Evolutionary conservation across 495 filamentous ascomycete species (phyloP).

Genomic region (Neurospora sp.): DNA sequence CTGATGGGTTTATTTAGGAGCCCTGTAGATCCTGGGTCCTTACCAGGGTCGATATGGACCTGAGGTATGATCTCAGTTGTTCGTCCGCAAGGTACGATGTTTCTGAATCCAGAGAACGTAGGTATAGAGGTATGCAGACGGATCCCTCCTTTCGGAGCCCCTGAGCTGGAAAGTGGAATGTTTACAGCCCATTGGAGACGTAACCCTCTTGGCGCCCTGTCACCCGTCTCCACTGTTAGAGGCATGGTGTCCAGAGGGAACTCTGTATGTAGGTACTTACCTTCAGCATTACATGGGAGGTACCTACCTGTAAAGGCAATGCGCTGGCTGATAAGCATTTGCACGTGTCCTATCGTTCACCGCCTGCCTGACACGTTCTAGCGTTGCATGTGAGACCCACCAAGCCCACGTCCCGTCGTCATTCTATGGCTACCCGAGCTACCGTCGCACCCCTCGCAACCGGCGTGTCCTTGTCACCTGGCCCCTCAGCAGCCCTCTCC

Average conservation of each 20-base stretch:
- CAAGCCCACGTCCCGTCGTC: background rate
- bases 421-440: background rate
- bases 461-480: background rate
- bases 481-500: background rate
- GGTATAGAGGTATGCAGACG: background rate
- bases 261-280: background rate
- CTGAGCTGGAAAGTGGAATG: background rate
- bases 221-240: background rate
- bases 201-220: too few species aligned
- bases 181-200: background rate
- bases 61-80: background rate
- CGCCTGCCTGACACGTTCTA: background rate
- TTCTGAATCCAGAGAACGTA: background rate
- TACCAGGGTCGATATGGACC: background rate
- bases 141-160: background rate
- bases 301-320: background rate
- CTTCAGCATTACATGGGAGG: background rate
- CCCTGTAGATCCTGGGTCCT: background rate
- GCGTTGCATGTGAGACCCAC: background rate
- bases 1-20: background rate
- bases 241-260: background rate
- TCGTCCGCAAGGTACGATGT: background rate
- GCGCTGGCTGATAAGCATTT: background rate
- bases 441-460: background rate
- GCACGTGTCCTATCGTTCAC: background rate